Base-by-base conservation (phyloP, 352 stramenopile species). In the Phytophthora sansomeana region DNA sequence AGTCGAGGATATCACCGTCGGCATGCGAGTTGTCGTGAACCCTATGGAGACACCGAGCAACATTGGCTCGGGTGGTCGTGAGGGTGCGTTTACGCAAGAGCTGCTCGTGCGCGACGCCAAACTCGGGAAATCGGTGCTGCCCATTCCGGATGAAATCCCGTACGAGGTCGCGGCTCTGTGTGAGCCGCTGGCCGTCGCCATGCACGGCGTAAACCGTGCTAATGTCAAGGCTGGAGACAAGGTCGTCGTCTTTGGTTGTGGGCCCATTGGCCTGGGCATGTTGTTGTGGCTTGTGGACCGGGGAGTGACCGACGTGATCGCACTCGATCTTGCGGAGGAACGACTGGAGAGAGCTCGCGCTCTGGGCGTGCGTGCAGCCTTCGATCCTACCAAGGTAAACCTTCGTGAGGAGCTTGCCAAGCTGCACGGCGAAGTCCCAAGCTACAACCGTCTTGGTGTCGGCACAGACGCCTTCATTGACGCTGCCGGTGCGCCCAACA, bases 11-110 rank as follows among this genome's bases (percentile, higher is more conserved):
- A 72, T 72, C 14, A 54, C 29, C 8, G 36, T 67, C n/a, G 63
- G 63, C 16, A 67, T 72, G 63, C 63, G 57, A 17, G 63, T 72
- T n/a, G 63, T 72, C 17, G 57, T 72, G 16, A 72, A 72, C 30
- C 63, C 63, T 9, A 63, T 72, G 63, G 42, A 67, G 43, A 72
- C 63, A 6, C 63, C 63, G 9, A 72, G 63, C 32, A 72, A 72
- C 38, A 72, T 72, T 35, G 63, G 63, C 5, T 72, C 63, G 26
- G 57, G 63, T 2, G 63, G 57, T 7, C 57, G 57, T 0, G 63
- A 72, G 14, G 63, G 63, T 35, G 63, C 63, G 26, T 72, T 72
- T 43, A 72, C 63, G 0, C 63, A 72, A 26, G 63, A 72, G 19
- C 50, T 72, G 2, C 24, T 72, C n/a, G 63, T 72, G 14, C 57